Conservation (phyloP, 1,139 yeast genomes). For the Saccharomyces pastorianus region DNA sequence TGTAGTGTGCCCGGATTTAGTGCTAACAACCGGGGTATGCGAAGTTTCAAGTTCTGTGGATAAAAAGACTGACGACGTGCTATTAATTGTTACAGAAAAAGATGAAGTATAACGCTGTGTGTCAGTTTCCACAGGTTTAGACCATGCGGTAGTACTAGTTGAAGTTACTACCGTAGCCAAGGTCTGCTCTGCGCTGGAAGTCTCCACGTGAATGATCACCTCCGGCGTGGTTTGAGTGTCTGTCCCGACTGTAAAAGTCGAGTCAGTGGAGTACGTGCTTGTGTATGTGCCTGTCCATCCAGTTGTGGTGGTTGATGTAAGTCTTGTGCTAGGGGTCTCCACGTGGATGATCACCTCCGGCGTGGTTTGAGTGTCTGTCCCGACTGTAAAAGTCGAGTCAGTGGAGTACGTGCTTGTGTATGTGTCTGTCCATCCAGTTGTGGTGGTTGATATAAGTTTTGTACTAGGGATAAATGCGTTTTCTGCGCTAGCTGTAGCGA, state of each 20-base stretch:
- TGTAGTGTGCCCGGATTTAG: background rate
- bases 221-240: constrained; percentile 6
- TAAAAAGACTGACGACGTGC: background rate
- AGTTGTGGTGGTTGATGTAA: constrained; percentile 4
- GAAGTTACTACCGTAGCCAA: background rate
- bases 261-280: constrained; percentile 9
- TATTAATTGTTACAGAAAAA: background rate
- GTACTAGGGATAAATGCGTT: background rate
- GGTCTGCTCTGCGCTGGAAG: background rate
- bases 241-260: constrained; percentile 1
- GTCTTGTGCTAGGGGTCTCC: constrained; percentile 12
- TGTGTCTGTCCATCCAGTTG: constrained; percentile 27
- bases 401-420: constrained; percentile 16
- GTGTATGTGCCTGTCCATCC: constrained; percentile 8
- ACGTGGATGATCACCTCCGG: constrained; percentile 15
- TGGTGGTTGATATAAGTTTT: constrained; percentile 11
- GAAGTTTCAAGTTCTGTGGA: background rate
- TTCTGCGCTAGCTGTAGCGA: constrained; percentile 7
- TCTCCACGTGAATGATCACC: constrained; percentile 4
- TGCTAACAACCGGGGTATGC: background rate
- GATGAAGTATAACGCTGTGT: background rate
- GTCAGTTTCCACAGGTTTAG: background rate
- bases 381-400: constrained; percentile 8
- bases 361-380: constrained; percentile 7
- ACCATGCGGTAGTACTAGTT: background rate